Base-by-base conservation (phyloP, 2,329 filamentous ascomycete species). In the Trichoderma asperellum region DNA sequence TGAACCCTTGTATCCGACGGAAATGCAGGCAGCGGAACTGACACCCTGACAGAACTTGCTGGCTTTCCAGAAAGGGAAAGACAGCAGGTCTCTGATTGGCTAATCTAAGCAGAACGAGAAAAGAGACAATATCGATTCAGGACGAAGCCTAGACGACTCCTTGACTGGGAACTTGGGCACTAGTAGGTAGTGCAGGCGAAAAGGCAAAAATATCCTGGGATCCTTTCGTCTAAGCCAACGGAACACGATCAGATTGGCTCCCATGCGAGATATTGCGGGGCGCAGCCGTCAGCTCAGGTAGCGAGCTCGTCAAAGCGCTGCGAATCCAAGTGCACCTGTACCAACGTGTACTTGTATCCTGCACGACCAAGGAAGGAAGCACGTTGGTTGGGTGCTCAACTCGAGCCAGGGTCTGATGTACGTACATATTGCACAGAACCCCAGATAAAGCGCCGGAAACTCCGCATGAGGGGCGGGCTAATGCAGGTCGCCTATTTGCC, bases 401-500 rank as follows among this genome's bases (percentile, higher is more conserved):
- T 21, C 4, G 43, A 49, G n/a, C 43, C 21, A n/a, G 43, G 43
- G 18, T 24, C n/a, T 49, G 47, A 5, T 49, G 47, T 49, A 49
- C 6, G 14, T 21, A 24, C 21, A 24, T 24, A 24, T 49, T 14
- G n/a, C 43, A 24, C 40, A 49, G 11, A 21, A 11, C 3, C 47
- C 47, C 47, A n/a, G 47, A 24, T 24, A 34, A 11, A 34, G 55
- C n/a, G n/a, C 55, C 18, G 55, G 55, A 34, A 34, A 34, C 55
- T 35, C 29, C 55, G 55, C 55, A 29, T 49, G 43, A 35, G 53
- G 63, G 63, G 53, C 63, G n/a, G 40, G 53, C 63, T 66, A 66
- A 66, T 66, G 63, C 63, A 66, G 35, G 53, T 58, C 53, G 63
- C 63, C 63, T 57, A 63, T 37, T 53, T 63, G 60, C 47, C 53